A percentile compares a stretch with the other conserved stretches of the same genome.
phyloP scores from a whole-genome alignment of 352 stramenopile species.

The Pythium coloratum region DNA sequence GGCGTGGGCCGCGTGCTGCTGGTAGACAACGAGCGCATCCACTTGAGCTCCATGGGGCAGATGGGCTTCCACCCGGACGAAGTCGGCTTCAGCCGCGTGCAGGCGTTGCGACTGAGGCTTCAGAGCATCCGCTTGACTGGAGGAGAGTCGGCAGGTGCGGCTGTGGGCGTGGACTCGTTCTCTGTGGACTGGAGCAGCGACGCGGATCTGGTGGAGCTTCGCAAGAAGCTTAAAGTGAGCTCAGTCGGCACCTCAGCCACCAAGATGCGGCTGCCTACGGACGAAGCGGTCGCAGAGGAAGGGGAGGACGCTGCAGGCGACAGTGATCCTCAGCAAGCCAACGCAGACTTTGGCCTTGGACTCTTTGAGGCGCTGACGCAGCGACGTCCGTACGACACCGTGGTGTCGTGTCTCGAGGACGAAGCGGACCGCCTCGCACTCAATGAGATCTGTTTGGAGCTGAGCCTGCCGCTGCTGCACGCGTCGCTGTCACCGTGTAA shows the following conservation, averaged over 20 bases:
- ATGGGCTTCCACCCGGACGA: conserved; percentile 34
- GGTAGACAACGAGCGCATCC: conserved; percentile 33
- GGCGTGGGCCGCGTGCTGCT: conserved; percentile 39
- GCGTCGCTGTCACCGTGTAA: conserved; percentile 32
- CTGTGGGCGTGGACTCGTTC: conserved; percentile 31
- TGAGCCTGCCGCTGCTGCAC: conserved; percentile 43
- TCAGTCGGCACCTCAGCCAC: conserved; percentile 13
- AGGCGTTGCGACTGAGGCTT: conserved; percentile 39
- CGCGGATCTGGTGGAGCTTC: conserved; percentile 35
- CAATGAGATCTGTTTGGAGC: conserved; percentile 43
- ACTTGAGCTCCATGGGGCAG: conserved; percentile 30
- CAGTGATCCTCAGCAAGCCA: not conserved
- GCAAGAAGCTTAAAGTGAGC: conserved; percentile 41
- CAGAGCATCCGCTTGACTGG: conserved; percentile 26
- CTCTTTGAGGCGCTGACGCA: conserved; percentile 45
- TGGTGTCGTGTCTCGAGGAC: conserved; percentile 37
- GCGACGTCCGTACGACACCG: conserved; percentile 39
- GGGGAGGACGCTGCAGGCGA: not conserved
- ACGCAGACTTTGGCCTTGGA: conserved; percentile 12
- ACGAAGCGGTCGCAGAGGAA: not conserved
- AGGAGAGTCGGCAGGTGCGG: not conserved
- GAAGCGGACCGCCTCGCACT: conserved; percentile 27
- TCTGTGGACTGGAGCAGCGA: conserved; percentile 31
- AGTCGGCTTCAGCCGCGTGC: conserved; percentile 34
- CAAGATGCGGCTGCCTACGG: not conserved